Base-by-base conservation (phyloP, 2,329 filamentous ascomycete genomes). In the Lecanicillium sp. region DNA sequence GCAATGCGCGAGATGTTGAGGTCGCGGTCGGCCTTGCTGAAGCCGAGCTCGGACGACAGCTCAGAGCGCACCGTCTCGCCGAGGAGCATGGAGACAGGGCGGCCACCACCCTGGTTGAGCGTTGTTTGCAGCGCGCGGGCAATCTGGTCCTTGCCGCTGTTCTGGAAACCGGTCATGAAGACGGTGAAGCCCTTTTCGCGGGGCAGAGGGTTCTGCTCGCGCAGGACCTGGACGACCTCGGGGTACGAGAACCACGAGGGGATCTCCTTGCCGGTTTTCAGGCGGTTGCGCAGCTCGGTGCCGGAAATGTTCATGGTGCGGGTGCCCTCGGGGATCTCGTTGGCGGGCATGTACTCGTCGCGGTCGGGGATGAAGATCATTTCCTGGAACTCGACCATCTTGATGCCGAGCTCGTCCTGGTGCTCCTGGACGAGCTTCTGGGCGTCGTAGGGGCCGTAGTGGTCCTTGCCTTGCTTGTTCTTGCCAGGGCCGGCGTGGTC, bases 161-260 rank as follows among this genome's bases (percentile, higher is more conserved):
- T 98, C 62, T 85, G 83, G 74, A 92, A 95, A 45, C 92, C 92
- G 3, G 92, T 96, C 49, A 98, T 75, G 80, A 98, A 95, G 65
- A 98, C 77, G 47, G 92, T 96, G 78, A 98, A 98, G 48, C 92
- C 92, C 72, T 98, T 94, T 57, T 83, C 77, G 53, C 78, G 81
- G 50, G 92, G 85, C 37, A 94, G 80, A 35, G 90, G 92, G 72
- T 96, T 92, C 51, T 90, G 94, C 71, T 98, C 89, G 55, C 92
- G 83, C 45, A 98, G 83, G 35, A 96, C 92, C 64, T 80, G 82
- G 67, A 98, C 92, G 52, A 98, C 92, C 71, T 98, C 92, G 46
- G 92, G 90, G 73, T 98, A 98, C 22, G 92, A 96, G 77, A 98
- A 98, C 92, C 92, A 98, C 66, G 94, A 88, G 51, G 92, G 92